Conservation (phyloP, 371 early-diverging fungal genomes). For the Lichtheimia ramosa region DNA sequence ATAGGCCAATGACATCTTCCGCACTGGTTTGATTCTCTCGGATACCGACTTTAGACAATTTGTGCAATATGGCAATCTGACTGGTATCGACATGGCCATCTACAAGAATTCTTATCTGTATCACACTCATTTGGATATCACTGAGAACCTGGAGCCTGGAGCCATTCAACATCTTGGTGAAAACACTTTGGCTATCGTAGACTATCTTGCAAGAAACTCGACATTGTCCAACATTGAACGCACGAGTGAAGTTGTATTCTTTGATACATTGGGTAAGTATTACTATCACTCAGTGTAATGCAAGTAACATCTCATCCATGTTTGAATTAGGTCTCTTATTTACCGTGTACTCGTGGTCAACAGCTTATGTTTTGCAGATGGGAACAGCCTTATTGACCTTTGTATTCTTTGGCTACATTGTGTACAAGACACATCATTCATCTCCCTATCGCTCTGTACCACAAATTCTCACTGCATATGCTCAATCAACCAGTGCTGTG, state of each 20-base stretch:
- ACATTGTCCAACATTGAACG: slow-evolving; percentile 47
- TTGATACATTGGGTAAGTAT: slow-evolving; percentile 61
- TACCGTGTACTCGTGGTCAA: slow-evolving; percentile 59
- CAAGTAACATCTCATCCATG: no score
- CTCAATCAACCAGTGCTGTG: slow-evolving; percentile 34
- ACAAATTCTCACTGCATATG: slow-evolving; percentile 28
- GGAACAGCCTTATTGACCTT: slow-evolving; percentile 21
- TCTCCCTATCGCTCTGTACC: slow-evolving; percentile 41
- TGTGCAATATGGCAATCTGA: slow-evolving; percentile 67
- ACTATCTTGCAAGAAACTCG: slow-evolving; percentile 55
- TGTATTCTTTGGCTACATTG: slow-evolving; percentile 30
- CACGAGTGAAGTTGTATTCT: slow-evolving; percentile 63
- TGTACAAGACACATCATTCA: slow-evolving; percentile 25
- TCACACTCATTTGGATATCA: slow-evolving; percentile 72
- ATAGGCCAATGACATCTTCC: slow-evolving; percentile 74
- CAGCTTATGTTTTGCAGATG: slow-evolving; percentile 54
- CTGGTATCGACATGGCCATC: slow-evolving; percentile 73
- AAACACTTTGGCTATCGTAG: slow-evolving; percentile 60
- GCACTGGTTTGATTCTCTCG: slow-evolving; percentile 69
- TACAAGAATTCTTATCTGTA: slow-evolving; percentile 74
- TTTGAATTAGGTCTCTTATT: slow-evolving; percentile 45
- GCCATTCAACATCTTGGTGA: slow-evolving; percentile 75
- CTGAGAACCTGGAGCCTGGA: slow-evolving; percentile 60
- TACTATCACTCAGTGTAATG: neutral
- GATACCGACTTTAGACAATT: slow-evolving; percentile 83